A percentile compares a stretch with the other conserved stretches of the same genome.
These are phyloP conservation scores for Calonectria honghensis DNA, from an alignment of 2,329 filamentous ascomycete genomes.

Conservation along the genomic window DNA sequence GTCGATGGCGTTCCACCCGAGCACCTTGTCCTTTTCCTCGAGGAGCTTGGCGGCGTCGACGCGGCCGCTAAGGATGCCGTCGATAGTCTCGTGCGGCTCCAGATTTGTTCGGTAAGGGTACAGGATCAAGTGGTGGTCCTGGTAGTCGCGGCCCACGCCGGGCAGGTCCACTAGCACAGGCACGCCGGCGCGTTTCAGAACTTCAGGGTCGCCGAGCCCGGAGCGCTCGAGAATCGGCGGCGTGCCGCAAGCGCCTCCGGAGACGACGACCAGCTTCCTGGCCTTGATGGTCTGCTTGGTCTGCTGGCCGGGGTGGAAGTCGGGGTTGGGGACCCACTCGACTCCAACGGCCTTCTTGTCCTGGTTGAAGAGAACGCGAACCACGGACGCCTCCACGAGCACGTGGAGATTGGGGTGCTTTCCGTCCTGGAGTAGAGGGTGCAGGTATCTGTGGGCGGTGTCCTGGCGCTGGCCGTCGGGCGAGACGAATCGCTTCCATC, in stretches of 20 bases:
- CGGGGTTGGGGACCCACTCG: slow-evolving; percentile 70
- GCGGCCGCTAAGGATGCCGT: slow-evolving; percentile 70
- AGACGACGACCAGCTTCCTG: slow-evolving; percentile 56
- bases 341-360: slow-evolving; percentile 74
- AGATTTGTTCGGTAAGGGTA: slow-evolving; percentile 68
- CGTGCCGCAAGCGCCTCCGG: slow-evolving; percentile 70
- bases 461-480: slow-evolving; percentile 74
- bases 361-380: slow-evolving; percentile 71
- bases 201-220: slow-evolving; percentile 72
- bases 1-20: slow-evolving; percentile 77
- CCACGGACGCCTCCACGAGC: slow-evolving; percentile 73
- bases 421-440: slow-evolving; percentile 55
- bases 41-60: slow-evolving; percentile 67
- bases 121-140: slow-evolving; percentile 73
- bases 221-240: slow-evolving; percentile 77
- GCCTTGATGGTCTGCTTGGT: slow-evolving; percentile 51
- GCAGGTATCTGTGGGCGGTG: slow-evolving; percentile 70
- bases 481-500: slow-evolving; percentile 64
- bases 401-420: slow-evolving; percentile 76
- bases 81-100: slow-evolving; percentile 62
- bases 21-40: slow-evolving; percentile 66
- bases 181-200: slow-evolving; percentile 69
- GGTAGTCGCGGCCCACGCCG: slow-evolving; percentile 72
- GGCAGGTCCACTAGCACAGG: slow-evolving; percentile 67
- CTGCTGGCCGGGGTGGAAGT: slow-evolving; percentile 47